Conservation (phyloP, 768 basidiomycete species). For the Leccinum longicurvipes region DNA sequence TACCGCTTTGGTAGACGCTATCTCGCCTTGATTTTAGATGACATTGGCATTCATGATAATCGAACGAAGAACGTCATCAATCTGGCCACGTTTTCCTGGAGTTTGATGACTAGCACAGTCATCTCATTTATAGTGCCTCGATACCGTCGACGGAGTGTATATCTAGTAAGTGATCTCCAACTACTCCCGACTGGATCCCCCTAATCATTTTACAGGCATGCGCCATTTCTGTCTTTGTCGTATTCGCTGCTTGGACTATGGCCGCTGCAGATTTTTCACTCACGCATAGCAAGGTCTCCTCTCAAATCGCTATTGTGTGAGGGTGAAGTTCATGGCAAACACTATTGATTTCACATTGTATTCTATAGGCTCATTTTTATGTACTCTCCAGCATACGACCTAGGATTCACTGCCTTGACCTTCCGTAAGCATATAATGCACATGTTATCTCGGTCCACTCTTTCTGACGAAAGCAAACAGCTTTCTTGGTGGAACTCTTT, state of each 20-base stretch:
- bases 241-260: conserved; percentile 17
- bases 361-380: conserved; percentile 6
- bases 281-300: conserved; percentile 3
- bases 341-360: neutral
- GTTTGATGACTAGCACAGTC: neutral
- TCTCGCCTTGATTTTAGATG: conserved; percentile 12
- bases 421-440: neutral
- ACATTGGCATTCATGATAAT: conserved; percentile 15
- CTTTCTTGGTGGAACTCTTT: conserved; percentile 62
- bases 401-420: conserved; percentile 6
- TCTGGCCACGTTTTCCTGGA: conserved; percentile 5
- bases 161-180: neutral
- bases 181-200: neutral
- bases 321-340: neutral
- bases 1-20: neutral
- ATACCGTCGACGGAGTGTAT: conserved; percentile 2
- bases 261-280: conserved; percentile 13
- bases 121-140: conserved; percentile 4
- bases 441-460: too few species aligned
- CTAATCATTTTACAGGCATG: neutral
- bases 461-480: conserved; percentile 27
- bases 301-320: conserved; percentile 10
- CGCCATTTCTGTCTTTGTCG: conserved; percentile 9
- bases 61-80: conserved; percentile 15
- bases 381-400: neutral